These are phyloP conservation scores for Dioszegia aurantiaca DNA, from an alignment of 768 basidiomycete genomes.

Conservation along the genomic window DNA sequence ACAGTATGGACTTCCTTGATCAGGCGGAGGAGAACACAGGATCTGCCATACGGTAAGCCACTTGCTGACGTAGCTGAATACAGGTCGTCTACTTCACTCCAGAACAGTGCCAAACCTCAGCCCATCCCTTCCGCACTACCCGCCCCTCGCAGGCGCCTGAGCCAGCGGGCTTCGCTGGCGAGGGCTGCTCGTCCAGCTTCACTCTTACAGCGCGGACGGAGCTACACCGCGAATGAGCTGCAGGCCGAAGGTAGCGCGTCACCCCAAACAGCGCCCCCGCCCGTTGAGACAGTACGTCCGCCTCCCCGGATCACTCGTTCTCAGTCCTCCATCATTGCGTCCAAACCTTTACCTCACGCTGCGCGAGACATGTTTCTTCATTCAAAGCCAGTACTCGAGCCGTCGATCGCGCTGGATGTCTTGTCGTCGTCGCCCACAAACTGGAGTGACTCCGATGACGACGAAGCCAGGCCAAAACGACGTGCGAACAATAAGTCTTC, in stretches of 20 bases:
- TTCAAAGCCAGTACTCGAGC: background rate
- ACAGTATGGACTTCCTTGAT: slow-evolving; percentile 45
- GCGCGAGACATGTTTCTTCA: background rate
- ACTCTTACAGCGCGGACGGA: slow-evolving; percentile 42
- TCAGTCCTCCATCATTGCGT: slow-evolving; percentile 6
- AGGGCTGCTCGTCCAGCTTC: slow-evolving; percentile 22
- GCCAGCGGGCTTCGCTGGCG: background rate
- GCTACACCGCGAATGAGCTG: slow-evolving; percentile 46
- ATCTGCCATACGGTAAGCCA: slow-evolving; percentile 32
- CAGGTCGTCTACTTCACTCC: slow-evolving; percentile 41
- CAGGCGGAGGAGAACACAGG: slow-evolving; percentile 27
- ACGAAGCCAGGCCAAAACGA: slow-evolving; percentile 3
- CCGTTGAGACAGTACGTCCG: background rate
- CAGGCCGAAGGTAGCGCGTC: slow-evolving; percentile 24
- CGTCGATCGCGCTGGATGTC: slow-evolving; percentile 1
- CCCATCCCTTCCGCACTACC: slow-evolving; percentile 8
- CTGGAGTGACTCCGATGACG: slow-evolving; percentile 14
- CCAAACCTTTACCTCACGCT: background rate
- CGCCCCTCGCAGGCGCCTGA: slow-evolving; percentile 2
- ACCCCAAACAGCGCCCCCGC: background rate
- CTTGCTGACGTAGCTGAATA: background rate
- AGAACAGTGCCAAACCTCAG: slow-evolving; percentile 38
- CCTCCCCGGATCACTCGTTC: slow-evolving; percentile 6
- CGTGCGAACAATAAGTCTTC: background rate
- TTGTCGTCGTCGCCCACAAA: slow-evolving; percentile 1